phyloP scores from a whole-genome alignment of 192 early-diverging fungal species.

The Dissophora ornata region DNA sequence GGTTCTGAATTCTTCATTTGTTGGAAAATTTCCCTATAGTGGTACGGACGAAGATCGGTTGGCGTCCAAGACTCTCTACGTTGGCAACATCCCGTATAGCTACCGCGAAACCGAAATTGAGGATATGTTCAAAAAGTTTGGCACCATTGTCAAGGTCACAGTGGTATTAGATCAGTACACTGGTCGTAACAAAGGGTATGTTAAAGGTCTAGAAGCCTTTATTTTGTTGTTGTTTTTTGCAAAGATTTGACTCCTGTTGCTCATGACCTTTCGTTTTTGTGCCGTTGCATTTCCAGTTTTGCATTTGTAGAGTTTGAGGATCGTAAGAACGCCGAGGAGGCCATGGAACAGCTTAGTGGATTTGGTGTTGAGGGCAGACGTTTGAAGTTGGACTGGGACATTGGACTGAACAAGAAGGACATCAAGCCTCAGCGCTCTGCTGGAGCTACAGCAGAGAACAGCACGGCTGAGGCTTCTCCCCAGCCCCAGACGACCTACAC shows the following conservation, averaged over 20 bases:
- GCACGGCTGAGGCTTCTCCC: conserved; percentile 24
- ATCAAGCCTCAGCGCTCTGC: conserved; percentile 44
- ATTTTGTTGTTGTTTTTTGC: not conserved
- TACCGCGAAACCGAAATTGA: conserved; percentile 77
- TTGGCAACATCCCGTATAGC: conserved; percentile 82
- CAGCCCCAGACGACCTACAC: conserved; percentile 28
- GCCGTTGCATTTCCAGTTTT: too few species aligned
- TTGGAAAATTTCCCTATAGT: too few species aligned
- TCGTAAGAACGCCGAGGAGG: conserved; percentile 70
- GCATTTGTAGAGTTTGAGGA: conserved; percentile 83
- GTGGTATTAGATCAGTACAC: conserved; percentile 81
- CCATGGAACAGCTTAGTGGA: conserved; percentile 70
- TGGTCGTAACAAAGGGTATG: conserved; percentile 83
- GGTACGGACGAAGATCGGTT: conserved; percentile 75
- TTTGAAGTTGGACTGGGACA: conserved; percentile 66
- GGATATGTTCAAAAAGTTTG: conserved; percentile 82
- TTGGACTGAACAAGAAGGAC: conserved; percentile 54
- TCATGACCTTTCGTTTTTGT: too few species aligned
- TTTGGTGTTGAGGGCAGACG: conserved; percentile 68
- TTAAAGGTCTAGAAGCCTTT: not conserved
- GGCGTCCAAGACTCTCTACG: conserved; percentile 71
- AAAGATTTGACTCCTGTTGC: not conserved
- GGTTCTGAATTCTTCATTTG: too few species aligned
- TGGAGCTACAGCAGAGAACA: conserved; percentile 15
- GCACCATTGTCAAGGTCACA: conserved; percentile 70